Conservation (phyloP, 768 basidiomycete genomes). For the Ramaria sp. region DNA sequence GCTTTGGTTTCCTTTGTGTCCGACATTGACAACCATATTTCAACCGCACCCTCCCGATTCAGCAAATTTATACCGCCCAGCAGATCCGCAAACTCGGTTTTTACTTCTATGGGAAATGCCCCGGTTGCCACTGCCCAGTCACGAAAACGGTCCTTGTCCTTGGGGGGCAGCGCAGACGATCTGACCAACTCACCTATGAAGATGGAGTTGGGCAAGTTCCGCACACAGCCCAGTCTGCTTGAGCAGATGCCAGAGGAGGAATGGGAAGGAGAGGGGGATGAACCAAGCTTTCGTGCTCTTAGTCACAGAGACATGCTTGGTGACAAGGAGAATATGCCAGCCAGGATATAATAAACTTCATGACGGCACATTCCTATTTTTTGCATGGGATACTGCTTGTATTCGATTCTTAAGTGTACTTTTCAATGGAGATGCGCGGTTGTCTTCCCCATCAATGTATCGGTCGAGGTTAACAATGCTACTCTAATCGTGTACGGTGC, state of each 20-base stretch:
- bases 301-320: constrained; percentile 19
- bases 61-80: constrained; percentile 3
- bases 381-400: neutral
- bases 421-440: too few relatives aligned
- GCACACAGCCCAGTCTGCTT: constrained; percentile 37
- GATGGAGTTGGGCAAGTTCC: constrained; percentile 23
- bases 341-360: neutral
- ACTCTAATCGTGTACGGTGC: too few relatives aligned
- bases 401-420: neutral
- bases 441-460: too few relatives aligned
- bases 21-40: constrained; percentile 50
- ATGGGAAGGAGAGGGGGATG: constrained; percentile 29
- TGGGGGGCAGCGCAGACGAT: constrained; percentile 18
- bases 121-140: neutral
- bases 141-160: constrained; percentile 2
- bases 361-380: neutral
- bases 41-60: constrained; percentile 32
- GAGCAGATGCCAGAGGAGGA: constrained; percentile 52
- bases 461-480: too few relatives aligned
- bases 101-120: constrained; percentile 11
- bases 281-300: constrained; percentile 39
- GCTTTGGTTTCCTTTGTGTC: constrained; percentile 72
- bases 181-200: constrained; percentile 43
- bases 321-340: constrained; percentile 19
- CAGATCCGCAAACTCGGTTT: neutral